phyloP scores from a whole-genome alignment of 2,329 filamentous ascomycete species.

The Leptographium flavum region DNA sequence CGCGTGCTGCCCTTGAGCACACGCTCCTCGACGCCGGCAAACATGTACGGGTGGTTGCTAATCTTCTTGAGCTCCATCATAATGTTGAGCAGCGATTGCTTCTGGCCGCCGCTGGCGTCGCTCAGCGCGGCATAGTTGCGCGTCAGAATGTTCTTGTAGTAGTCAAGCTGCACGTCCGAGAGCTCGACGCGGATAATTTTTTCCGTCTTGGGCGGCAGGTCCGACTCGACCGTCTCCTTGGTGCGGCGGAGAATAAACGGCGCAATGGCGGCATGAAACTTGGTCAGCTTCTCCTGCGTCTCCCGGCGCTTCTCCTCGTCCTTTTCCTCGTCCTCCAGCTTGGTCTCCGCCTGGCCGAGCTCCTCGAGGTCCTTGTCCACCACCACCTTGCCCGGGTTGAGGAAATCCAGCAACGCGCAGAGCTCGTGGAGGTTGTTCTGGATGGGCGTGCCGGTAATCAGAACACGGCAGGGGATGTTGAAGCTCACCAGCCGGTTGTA shows the following conservation, averaged over 20 bases:
- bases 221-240: conserved; percentile 94
- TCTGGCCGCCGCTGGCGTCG: conserved; percentile 78
- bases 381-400: conserved; percentile 85
- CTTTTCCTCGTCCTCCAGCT: conserved; percentile 15
- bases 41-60: conserved; percentile 98
- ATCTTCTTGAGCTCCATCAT: conserved; percentile 99
- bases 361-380: conserved; percentile 85
- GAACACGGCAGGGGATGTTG: conserved; percentile 70
- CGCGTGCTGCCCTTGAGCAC: conserved; percentile 67
- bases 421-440: conserved; percentile 94
- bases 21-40: conserved; percentile 81
- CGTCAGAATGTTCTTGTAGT: conserved; percentile 97
- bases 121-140: conserved; percentile 92
- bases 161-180: conserved; percentile 90
- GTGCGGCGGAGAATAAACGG: conserved; percentile 92
- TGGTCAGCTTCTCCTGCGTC: conserved; percentile 74
- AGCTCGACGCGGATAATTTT: conserved; percentile 98
- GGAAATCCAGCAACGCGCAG: conserved; percentile 83
- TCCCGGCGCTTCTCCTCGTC: conserved; percentile 41
- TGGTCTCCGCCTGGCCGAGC: conserved; percentile 36
- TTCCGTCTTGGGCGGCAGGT: conserved; percentile 90
- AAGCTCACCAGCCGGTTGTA: conserved; percentile 79
- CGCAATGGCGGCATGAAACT: conserved; percentile 74
- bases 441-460: conserved; percentile 94
- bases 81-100: conserved; percentile 90